phyloP scores from a whole-genome alignment of 2,329 filamentous ascomycete species.

The Fusarium sulawesiense region DNA sequence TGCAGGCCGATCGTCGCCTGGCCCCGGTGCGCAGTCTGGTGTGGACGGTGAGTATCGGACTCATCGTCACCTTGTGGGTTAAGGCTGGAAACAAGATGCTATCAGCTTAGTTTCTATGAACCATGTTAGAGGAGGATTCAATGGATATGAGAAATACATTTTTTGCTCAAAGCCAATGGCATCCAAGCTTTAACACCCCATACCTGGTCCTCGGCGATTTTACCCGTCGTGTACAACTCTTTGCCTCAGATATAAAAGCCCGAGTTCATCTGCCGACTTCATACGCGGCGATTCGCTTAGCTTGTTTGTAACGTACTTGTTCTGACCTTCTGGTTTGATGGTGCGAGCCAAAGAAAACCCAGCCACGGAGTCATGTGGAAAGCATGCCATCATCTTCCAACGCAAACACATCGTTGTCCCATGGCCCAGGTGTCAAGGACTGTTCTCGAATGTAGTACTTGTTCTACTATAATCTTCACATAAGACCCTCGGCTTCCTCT shows the following conservation, averaged over 20 bases:
- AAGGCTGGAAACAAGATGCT: constrained; percentile 52
- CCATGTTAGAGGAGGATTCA: neutral
- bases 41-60: constrained; percentile 52
- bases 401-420: constrained; percentile 17
- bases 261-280: constrained; percentile 24
- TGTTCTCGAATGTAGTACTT: constrained; percentile 16
- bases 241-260: constrained; percentile 18
- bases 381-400: constrained; percentile 6
- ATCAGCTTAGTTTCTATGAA: constrained; percentile 8
- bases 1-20: constrained; percentile 55
- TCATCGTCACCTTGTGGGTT: constrained; percentile 54
- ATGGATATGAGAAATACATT: neutral
- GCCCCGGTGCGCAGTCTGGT: constrained; percentile 52
- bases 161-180: neutral
- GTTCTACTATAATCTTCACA: neutral
- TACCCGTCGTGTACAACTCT: constrained; percentile 15
- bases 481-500: constrained; percentile 1
- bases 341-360: constrained; percentile 8
- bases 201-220: constrained; percentile 18
- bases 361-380: neutral
- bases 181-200: neutral
- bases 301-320: constrained; percentile 3
- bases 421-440: neutral
- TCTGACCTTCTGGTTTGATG: neutral
- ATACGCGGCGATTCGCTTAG: constrained; percentile 10